Evolutionary conservation across 208 protist species (phyloP).

Genomic region (Vickermania spadyakhi): DNA sequence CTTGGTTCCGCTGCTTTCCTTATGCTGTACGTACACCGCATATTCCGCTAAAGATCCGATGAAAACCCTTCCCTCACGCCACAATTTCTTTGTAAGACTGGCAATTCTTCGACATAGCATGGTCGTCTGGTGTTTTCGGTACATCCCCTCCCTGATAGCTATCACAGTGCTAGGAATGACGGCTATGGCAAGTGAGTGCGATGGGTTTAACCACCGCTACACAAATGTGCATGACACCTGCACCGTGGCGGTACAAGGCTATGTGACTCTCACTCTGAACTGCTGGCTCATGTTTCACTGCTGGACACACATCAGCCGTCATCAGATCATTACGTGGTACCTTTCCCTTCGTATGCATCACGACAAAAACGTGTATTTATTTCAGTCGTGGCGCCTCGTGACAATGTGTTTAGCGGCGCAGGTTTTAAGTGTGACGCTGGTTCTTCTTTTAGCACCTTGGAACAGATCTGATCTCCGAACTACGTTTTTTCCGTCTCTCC

Average conservation of each 20-base stretch:
- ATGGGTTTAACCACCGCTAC: background rate
- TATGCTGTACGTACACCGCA: constrained; percentile 78
- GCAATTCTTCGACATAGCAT: constrained; percentile 73
- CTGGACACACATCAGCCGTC: constrained; percentile 85
- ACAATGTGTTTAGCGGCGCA: constrained; percentile 36
- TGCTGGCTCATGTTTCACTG: constrained; percentile 86
- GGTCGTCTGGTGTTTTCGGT: constrained; percentile 73
- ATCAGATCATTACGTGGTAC: constrained; percentile 57
- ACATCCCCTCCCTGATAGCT: constrained; percentile 48
- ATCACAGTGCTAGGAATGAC: constrained; percentile 70
- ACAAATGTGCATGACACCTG: constrained; percentile 29
- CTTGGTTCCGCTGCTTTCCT: constrained; percentile 67
- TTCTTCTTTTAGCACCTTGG: constrained; percentile 29
- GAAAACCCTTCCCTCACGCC: constrained; percentile 70
- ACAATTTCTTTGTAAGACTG: constrained; percentile 80
- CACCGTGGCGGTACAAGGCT: constrained; percentile 48
- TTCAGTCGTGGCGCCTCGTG: constrained; percentile 60
- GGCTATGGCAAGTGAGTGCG: constrained; percentile 25
- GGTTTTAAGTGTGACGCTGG: constrained; percentile 46
- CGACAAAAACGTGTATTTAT: constrained; percentile 56
- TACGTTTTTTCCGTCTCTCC: constrained; percentile 51
- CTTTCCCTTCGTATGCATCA: constrained; percentile 71
- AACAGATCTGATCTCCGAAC: constrained; percentile 5
- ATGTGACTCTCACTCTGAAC: constrained; percentile 77
- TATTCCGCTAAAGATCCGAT: constrained; percentile 75